These are phyloP conservation scores for Tuber umbilicatum DNA, from an alignment of 495 filamentous ascomycete species.

Conservation along the genomic window DNA sequence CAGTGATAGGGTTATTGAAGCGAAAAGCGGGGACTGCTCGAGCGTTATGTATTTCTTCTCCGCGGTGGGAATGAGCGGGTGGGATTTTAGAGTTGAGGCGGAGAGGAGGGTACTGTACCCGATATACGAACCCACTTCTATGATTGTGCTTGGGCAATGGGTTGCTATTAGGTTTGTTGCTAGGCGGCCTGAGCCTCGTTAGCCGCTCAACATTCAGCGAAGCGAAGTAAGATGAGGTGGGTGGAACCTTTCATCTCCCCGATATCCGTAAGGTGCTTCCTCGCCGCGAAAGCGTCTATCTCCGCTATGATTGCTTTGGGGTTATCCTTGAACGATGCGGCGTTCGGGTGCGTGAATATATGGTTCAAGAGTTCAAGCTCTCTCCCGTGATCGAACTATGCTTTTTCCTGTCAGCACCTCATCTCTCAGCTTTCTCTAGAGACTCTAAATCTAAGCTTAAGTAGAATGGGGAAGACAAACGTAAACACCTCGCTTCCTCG, in stretches of 20 bases:
- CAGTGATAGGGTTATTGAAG: slow-evolving; percentile 55
- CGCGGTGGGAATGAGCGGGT: slow-evolving; percentile 45
- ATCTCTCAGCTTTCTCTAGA: background rate
- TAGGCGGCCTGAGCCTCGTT: slow-evolving; percentile 44
- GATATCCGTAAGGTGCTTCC: slow-evolving; percentile 68
- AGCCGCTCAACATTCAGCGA: background rate
- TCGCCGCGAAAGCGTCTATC: slow-evolving; percentile 67
- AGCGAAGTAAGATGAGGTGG: background rate
- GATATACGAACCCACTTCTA: slow-evolving; percentile 76
- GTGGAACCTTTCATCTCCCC: slow-evolving; percentile 59
- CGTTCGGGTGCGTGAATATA: slow-evolving; percentile 55
- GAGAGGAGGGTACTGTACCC: slow-evolving; percentile 74
- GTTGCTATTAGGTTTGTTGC: slow-evolving; percentile 59
- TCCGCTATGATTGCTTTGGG: slow-evolving; percentile 57
- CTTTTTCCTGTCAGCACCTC: background rate
- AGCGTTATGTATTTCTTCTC: slow-evolving; percentile 46
- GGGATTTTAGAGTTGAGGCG: slow-evolving; percentile 50
- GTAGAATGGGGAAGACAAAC: slow-evolving; percentile 13
- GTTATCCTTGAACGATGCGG: slow-evolving; percentile 45
- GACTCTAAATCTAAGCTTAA: background rate
- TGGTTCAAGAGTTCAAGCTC: slow-evolving; percentile 66
- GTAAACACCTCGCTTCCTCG: slow-evolving; percentile 44
- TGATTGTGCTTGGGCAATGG: slow-evolving; percentile 59
- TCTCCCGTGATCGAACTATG: slow-evolving; percentile 62
- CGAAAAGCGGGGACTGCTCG: slow-evolving; percentile 62